Evolutionary conservation across 2,329 filamentous ascomycete species (phyloP).

Genomic region (Lachnellula subtilissima): DNA sequence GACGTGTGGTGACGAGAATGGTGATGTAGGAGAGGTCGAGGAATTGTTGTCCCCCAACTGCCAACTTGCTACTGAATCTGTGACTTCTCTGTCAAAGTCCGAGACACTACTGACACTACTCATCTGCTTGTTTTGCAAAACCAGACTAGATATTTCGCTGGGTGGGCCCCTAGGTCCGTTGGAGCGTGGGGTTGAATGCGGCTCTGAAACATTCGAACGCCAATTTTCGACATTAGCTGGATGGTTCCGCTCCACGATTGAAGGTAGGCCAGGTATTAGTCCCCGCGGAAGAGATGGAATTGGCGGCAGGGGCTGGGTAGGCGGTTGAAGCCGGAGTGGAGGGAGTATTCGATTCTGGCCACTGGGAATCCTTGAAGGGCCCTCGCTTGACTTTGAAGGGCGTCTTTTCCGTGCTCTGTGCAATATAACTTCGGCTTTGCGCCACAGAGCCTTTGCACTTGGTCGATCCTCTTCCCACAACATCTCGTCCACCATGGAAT

Average conservation of each 20-base stretch:
- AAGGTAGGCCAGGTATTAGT: constrained; percentile 6
- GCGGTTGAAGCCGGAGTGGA: constrained; percentile 9
- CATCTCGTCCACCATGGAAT: constrained; percentile 25
- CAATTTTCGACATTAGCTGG: constrained; percentile 17
- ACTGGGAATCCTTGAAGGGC: constrained; percentile 5
- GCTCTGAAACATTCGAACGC: constrained; percentile 13
- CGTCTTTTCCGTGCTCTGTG: constrained; percentile 17
- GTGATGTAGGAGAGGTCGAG: constrained; percentile 5
- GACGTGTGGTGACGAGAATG: constrained; percentile 11
- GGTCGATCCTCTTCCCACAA: constrained; percentile 22
- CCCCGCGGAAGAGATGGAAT: constrained; percentile 16
- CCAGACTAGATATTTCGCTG: constrained; percentile 2
- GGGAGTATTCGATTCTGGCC: constrained; percentile 12
- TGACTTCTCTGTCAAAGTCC: constrained; percentile 9
- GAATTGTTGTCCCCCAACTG: constrained; percentile 4
- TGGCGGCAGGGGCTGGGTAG: constrained; percentile 16
- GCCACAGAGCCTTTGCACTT: constrained; percentile 17
- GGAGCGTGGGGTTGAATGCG: not conserved
- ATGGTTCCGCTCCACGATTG: constrained; percentile 14
- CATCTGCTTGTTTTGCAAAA: not conserved
- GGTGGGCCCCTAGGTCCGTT: not conserved
- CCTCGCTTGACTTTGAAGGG: constrained; percentile 7
- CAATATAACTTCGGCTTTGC: constrained; percentile 19
- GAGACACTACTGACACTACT: constrained; percentile 7
- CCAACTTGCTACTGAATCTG: constrained; percentile 11